Conservation (phyloP, 495 filamentous ascomycete genomes). For the Tuber microsphaerosporum region DNA sequence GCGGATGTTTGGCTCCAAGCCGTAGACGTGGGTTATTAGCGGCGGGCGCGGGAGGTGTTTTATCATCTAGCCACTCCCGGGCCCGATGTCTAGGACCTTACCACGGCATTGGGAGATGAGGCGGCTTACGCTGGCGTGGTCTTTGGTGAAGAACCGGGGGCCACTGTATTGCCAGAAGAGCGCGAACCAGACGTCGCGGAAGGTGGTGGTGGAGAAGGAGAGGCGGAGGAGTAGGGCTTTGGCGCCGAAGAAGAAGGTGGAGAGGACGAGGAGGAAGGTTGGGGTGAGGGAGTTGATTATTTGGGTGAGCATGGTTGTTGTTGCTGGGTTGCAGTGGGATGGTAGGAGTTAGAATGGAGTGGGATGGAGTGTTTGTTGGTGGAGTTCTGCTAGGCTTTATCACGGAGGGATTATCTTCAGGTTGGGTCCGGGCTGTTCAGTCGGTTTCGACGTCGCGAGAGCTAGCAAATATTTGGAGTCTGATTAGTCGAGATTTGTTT, state of each 20-base stretch:
- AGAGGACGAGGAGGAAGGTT: not conserved
- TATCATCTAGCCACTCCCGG: constrained; percentile 42
- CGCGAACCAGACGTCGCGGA: constrained; percentile 47
- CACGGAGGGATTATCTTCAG: not conserved
- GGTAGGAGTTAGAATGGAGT: not conserved
- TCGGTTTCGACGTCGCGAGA: not conserved
- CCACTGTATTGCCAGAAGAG: constrained; percentile 75
- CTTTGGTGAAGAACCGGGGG: constrained; percentile 48
- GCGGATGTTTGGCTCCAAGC: constrained; percentile 42
- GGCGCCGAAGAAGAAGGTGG: not conserved
- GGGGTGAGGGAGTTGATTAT: not conserved
- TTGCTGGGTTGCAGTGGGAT: not conserved
- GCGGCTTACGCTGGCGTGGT: not conserved
- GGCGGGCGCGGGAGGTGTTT: constrained; percentile 31
- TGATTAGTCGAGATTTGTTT: not conserved
- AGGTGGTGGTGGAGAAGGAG: not conserved
- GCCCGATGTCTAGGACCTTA: constrained; percentile 43
- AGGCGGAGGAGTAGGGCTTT: not conserved
- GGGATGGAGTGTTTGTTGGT: not conserved
- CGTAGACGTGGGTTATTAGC: constrained; percentile 39
- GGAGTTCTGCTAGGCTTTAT: not conserved
- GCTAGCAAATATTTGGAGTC: not conserved
- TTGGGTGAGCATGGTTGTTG: not conserved
- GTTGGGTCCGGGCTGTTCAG: not conserved
- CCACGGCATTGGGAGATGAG: constrained; percentile 12